Evolutionary conservation across 2,329 filamentous ascomycete species (phyloP).

Genomic region (Fusarium sulawesiense): DNA sequence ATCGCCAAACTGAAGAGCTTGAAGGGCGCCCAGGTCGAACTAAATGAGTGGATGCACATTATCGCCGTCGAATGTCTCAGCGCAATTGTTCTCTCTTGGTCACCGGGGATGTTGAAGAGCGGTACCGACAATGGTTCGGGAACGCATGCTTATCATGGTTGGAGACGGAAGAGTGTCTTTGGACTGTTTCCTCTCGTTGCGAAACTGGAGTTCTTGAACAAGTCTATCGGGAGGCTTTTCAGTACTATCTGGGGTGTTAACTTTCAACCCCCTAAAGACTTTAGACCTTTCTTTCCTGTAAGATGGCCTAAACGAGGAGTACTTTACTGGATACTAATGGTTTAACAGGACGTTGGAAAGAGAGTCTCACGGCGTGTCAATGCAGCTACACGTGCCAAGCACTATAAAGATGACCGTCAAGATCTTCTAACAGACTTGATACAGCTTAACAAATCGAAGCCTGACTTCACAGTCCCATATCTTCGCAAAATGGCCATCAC

Average conservation of each 20-base stretch:
- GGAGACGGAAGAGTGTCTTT: conserved; percentile 65
- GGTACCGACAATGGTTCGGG: conserved; percentile 61
- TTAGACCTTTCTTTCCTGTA: conserved; percentile 63
- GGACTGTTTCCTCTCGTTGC: conserved; percentile 60
- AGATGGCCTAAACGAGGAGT: conserved; percentile 2
- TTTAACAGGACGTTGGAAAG: conserved; percentile 49
- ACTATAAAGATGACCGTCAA: conserved; percentile 47
- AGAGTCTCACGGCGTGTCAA: conserved; percentile 52
- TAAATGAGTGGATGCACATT: conserved; percentile 69
- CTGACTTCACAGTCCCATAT: conserved; percentile 60
- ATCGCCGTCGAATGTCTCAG: conserved; percentile 64
- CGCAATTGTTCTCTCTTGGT: conserved; percentile 64
- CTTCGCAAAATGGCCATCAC: conserved; percentile 64
- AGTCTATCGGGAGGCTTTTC: conserved; percentile 53
- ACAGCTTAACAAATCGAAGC: conserved; percentile 56
- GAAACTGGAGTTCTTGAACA: conserved; percentile 54
- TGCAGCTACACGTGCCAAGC: conserved; percentile 44
- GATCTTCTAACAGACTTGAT: conserved; percentile 63
- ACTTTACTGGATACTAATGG: not conserved
- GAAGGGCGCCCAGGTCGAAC: conserved; percentile 56
- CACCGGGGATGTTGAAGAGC: conserved; percentile 58
- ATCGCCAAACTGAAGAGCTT: conserved; percentile 53
- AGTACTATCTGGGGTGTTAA: conserved; percentile 58
- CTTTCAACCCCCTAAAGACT: conserved; percentile 57
- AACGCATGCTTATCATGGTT: conserved; percentile 61